phyloP scores from a whole-genome alignment of 2,329 filamentous ascomycete species.

The Daldinia sp. region DNA sequence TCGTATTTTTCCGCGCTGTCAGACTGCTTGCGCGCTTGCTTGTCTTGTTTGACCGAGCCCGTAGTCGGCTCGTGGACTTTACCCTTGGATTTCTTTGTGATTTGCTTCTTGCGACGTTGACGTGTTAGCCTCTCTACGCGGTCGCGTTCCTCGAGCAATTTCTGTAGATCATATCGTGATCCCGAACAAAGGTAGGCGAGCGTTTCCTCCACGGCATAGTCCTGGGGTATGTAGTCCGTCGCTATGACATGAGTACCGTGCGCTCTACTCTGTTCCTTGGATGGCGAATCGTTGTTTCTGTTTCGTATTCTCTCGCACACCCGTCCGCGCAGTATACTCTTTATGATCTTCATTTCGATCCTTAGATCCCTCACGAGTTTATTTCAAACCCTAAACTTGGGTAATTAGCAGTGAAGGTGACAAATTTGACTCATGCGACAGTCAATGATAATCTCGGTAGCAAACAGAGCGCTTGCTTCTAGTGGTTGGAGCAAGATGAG shows the following conservation, averaged over 20 bases:
- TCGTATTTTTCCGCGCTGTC: conserved; percentile 40
- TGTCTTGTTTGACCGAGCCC: conserved; percentile 35
- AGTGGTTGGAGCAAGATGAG: background rate
- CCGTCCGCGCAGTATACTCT: background rate
- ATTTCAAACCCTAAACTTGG: background rate
- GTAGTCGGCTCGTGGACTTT: conserved; percentile 42
- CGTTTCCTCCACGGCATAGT: conserved; percentile 37
- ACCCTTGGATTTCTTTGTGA: conserved; percentile 37
- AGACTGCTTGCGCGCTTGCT: conserved; percentile 31
- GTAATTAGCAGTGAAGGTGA: background rate
- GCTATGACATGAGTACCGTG: background rate
- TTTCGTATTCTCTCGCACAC: background rate
- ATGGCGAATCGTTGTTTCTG: background rate
- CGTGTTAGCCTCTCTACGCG: conserved; percentile 32
- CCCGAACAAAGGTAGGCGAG: conserved; percentile 32
- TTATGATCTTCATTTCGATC: background rate
- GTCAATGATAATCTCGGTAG: background rate
- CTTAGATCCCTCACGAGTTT: background rate
- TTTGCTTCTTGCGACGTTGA: conserved; percentile 37
- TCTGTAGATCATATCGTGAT: conserved; percentile 30
- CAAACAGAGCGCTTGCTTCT: background rate
- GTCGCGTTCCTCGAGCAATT: conserved; percentile 37
- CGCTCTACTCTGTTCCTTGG: background rate
- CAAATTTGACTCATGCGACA: background rate
- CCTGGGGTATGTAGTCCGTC: conserved; percentile 37